A percentile compares a stretch with the other conserved stretches of the same genome.
These are phyloP conservation scores for Amaranthus hypochondriacus DNA, from an alignment of 148 eudicot species.

Conservation along the genomic window DNA sequence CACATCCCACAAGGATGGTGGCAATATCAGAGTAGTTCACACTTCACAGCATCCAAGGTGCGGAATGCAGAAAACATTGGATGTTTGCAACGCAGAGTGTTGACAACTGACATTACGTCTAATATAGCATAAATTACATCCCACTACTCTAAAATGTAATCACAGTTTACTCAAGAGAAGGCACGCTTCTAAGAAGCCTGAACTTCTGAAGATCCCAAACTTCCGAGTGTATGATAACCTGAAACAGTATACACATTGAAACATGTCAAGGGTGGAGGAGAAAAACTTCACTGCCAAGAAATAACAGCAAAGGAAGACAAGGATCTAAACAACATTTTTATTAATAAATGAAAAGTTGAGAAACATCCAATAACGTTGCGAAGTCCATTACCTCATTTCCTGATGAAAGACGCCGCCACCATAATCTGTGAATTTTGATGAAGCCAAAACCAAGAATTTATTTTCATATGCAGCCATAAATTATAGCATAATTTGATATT, in stretches of 20 bases:
- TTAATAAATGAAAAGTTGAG: not conserved
- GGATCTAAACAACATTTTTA: not conserved
- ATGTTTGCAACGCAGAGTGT: constrained; percentile 75
- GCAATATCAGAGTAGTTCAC: constrained; percentile 88
- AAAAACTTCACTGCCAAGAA: not conserved
- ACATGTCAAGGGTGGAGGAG: not conserved
- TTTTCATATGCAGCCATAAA: no score
- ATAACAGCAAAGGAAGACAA: not conserved
- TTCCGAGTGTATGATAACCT: constrained; percentile 96
- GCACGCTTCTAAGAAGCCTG: constrained; percentile 79
- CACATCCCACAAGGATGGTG: constrained; percentile 78
- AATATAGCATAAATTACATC: constrained; percentile 82
- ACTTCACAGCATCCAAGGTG: constrained; percentile 81
- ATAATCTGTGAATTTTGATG: constrained; percentile 84
- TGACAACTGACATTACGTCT: constrained; percentile 65
- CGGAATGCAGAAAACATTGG: constrained; percentile 85
- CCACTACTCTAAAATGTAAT: constrained; percentile 82
- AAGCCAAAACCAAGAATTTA: no score
- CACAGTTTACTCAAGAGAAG: constrained; percentile 81
- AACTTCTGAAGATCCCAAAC: constrained; percentile 93
- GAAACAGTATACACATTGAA: constrained; percentile 18
- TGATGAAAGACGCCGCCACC: constrained; percentile 99
- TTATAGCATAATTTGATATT: no score
- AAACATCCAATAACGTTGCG: no score
- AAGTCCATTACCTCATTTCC: constrained; percentile 99